Evolutionary conservation across 768 basidiomycete genomes (phyloP).

Genomic region (Coprinellus micaceus): DNA sequence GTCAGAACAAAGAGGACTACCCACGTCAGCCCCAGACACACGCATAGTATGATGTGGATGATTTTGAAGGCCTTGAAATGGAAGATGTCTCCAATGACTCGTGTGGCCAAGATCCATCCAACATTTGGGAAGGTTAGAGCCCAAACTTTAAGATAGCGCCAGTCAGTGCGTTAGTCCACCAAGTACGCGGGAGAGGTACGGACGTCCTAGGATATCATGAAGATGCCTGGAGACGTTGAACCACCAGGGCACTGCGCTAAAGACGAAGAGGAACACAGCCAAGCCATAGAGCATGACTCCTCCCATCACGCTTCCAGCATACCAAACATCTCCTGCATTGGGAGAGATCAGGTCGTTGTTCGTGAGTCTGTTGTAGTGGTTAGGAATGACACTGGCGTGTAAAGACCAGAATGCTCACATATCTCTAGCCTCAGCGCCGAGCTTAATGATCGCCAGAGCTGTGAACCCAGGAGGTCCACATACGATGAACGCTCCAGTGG

Average conservation of each 20-base stretch:
- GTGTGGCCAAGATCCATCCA: slow-evolving; percentile 43
- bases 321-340: slow-evolving; percentile 43
- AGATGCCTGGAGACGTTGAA: slow-evolving; percentile 46
- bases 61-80: slow-evolving; percentile 32
- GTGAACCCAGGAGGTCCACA: slow-evolving; percentile 47
- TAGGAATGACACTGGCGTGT: neutral
- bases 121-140: slow-evolving; percentile 37
- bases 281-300: slow-evolving; percentile 42
- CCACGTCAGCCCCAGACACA: slow-evolving; percentile 40
- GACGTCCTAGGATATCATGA: slow-evolving; percentile 45
- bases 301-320: slow-evolving; percentile 34
- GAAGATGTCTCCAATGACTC: slow-evolving; percentile 40
- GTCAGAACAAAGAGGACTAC: slow-evolving; percentile 39
- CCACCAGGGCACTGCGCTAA: slow-evolving; percentile 44
- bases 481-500: slow-evolving; percentile 36
- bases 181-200: neutral
- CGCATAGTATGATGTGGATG: slow-evolving; percentile 37
- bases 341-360: neutral
- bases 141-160: slow-evolving; percentile 25
- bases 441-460: slow-evolving; percentile 42
- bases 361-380: slow-evolving; percentile 25
- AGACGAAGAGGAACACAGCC: slow-evolving; percentile 44
- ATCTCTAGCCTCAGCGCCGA: slow-evolving; percentile 33
- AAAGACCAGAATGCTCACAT: slow-evolving; percentile 30
- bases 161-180: neutral